These are phyloP conservation scores for Globisporangium lucens DNA, from an alignment of 352 stramenopile genomes.

Conservation along the genomic window DNA sequence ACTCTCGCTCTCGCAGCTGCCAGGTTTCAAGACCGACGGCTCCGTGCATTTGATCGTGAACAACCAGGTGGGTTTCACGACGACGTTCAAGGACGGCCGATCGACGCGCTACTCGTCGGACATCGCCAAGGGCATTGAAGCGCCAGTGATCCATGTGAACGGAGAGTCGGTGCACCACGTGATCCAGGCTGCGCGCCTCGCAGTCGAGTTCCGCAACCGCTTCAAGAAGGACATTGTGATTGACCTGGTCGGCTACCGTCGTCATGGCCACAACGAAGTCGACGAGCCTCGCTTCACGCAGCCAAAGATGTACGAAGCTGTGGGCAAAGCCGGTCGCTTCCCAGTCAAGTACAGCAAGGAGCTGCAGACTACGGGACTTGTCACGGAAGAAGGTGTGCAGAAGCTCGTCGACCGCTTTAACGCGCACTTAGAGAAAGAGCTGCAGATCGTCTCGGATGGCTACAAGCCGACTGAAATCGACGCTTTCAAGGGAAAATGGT, in stretches of 20 bases:
- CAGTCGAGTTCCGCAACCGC: slow-evolving; percentile 75
- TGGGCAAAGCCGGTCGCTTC: slow-evolving; percentile 63
- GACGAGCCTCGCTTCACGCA: slow-evolving; percentile 89
- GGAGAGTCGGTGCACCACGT: slow-evolving; percentile 78
- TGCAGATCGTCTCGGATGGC: slow-evolving; percentile 46
- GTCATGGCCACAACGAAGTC: slow-evolving; percentile 89
- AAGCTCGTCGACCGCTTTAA: slow-evolving; percentile 58
- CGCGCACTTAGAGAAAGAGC: slow-evolving; percentile 62
- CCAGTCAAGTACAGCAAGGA: slow-evolving; percentile 69
- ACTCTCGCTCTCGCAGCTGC: slow-evolving; percentile 71
- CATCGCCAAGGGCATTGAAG: slow-evolving; percentile 78
- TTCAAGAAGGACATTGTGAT: slow-evolving; percentile 89
- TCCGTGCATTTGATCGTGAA: slow-evolving; percentile 88
- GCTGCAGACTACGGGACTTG: slow-evolving; percentile 50
- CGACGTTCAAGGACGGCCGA: slow-evolving; percentile 71
- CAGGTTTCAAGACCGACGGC: slow-evolving; percentile 70
- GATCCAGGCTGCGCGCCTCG: slow-evolving; percentile 68
- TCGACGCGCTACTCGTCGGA: slow-evolving; percentile 86
- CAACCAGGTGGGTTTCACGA: slow-evolving; percentile 91
- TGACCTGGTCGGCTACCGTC: slow-evolving; percentile 80
- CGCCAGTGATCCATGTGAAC: slow-evolving; percentile 87
- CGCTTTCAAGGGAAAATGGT: slow-evolving; percentile 76
- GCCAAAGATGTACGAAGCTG: slow-evolving; percentile 82
- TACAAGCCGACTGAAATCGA: slow-evolving; percentile 70
- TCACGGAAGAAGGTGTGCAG: slow-evolving; percentile 52